phyloP scores from a whole-genome alignment of 257 asterid genomes.

The Misopates orontium region DNA sequence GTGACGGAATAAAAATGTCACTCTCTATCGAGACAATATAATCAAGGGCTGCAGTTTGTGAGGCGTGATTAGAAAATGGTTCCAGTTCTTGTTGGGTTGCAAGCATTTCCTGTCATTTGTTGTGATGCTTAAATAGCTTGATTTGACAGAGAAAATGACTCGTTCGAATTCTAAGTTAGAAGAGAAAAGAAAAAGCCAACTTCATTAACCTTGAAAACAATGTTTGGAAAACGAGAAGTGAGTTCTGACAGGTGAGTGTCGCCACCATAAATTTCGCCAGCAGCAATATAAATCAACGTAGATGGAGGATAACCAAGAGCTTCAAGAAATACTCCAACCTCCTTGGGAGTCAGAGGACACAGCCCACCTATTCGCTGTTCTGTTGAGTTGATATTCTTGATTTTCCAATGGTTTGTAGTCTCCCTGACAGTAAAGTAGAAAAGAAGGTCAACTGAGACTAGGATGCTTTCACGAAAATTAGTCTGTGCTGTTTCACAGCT shows the following conservation, averaged over 20 bases:
- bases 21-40: constrained; percentile 77
- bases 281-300: constrained; percentile 83
- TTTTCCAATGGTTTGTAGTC: constrained; percentile 89
- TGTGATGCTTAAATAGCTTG: constrained; percentile 22
- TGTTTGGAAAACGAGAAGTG: constrained; percentile 74
- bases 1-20: constrained; percentile 85
- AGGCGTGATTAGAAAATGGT: constrained; percentile 65
- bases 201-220: constrained; percentile 69
- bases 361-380: constrained; percentile 86
- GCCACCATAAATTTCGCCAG: constrained; percentile 94
- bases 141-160: not conserved
- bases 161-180: constrained; percentile 2
- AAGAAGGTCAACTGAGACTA: constrained; percentile 17
- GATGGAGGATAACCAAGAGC: constrained; percentile 83
- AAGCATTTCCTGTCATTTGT: constrained; percentile 78
- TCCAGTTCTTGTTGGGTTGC: constrained; percentile 68
- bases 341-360: constrained; percentile 96
- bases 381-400: constrained; percentile 73
- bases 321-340: constrained; percentile 84
- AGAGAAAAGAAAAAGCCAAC: constrained; percentile 13
- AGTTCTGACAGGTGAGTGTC: constrained; percentile 76
- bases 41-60: constrained; percentile 94
- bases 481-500: constrained; percentile 6
- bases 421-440: constrained; percentile 46
- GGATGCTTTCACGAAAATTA: constrained; percentile 17